Evolutionary conservation across 2,329 filamentous ascomycete genomes (phyloP), one percentile per base, ranked within the genome.

Genomic region (Fusarium vanettenii): DNA sequence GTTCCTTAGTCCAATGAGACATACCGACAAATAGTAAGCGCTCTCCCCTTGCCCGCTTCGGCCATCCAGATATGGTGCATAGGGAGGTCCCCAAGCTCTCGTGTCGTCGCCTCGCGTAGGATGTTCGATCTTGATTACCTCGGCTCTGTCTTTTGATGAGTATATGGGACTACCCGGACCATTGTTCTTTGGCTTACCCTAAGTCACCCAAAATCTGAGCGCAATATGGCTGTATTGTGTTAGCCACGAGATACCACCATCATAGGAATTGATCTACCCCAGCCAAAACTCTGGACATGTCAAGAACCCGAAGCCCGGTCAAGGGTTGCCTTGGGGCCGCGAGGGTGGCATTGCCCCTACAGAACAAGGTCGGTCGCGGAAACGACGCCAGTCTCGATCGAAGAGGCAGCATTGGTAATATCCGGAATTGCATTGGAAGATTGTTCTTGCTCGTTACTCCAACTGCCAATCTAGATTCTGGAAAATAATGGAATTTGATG

Each of bases 71-170:
- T 97, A 97, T 59, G 89, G 86, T 7, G 96, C 96, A 82, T 96
- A 98, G 0, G 97, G 96, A 16, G 97, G 96, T 0, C 96, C 96
- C 96, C 96, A 98, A 37, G 95, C 95, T 79, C 96, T 87, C 6
- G 96, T 99, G 81, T 98, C 96, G 80, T 99, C 97, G 37, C 94
- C 96, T 66, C 94, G 89, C 1, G 90, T 91, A 1, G 96, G 96
- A 83, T 98, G 96, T 83, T 99, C 96, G 69, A 98, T 90, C 84
- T 99, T 99, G 84, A 98, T 97, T 18, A 99, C 92, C 81, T 98
- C 95, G 71, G 96, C 96, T 73, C 95, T 97, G 48, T 13, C 0
- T 20, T 35, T 4, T n/a, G 16, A 6, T 50, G 9, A 52, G 25
- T 2, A 29, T 29, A 1, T 3, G 2, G n/a, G 16, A 8, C 25